Evolutionary conservation across 106 monocot species (phyloP), one percentile per base, ranked within the genome.

Genomic region (Acanthochlamys bracteata): DNA sequence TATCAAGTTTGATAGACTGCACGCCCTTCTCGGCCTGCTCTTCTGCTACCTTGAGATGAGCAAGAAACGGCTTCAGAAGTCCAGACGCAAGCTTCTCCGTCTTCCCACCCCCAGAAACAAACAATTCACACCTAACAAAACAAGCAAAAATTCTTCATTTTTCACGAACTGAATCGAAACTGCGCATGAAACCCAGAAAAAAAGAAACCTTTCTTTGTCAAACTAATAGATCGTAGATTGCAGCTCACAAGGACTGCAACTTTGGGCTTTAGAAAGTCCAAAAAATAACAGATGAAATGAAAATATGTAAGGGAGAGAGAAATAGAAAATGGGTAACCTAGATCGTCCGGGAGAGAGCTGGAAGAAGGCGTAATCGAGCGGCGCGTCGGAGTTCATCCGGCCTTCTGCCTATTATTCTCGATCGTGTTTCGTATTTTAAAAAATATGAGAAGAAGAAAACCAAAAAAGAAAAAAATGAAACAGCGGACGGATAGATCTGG

Each of bases 61-160:
- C 70, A 22, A 88, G 41, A 66, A 98, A 98, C 4, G 96, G 96
- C 65, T 98, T 98, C 67, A 98, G 52, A 61, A 85, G 82, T 24
- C 96, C 96, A 1, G 91, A 88, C 4, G 96, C 96, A 54, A 98
- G 82, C 71, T 79, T 98, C 73, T 88, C 91, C 10, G 88, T 88
- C 71, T 67, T 88, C 70, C 91, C 96, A 65, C 78, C 71, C 16
- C 82, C 82, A 0, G 78, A 83, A 61, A 92, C 88, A 65, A 92
- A 80, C 39, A 98, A 68, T 70, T 91, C 96, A 53, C 96, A 98
- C 72, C 96, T 98, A 6, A 75, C 60, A 55, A 58, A 39, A 41
- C 0, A 26, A 74, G 3, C 2, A 49, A 12, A 49, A 17, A 19
- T 15, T 66, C 46, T 20, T 24, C 61, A 79, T 7, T 43, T 43